Conservation (phyloP, 192 early-diverging fungal genomes). For the Coemansia sp. region DNA sequence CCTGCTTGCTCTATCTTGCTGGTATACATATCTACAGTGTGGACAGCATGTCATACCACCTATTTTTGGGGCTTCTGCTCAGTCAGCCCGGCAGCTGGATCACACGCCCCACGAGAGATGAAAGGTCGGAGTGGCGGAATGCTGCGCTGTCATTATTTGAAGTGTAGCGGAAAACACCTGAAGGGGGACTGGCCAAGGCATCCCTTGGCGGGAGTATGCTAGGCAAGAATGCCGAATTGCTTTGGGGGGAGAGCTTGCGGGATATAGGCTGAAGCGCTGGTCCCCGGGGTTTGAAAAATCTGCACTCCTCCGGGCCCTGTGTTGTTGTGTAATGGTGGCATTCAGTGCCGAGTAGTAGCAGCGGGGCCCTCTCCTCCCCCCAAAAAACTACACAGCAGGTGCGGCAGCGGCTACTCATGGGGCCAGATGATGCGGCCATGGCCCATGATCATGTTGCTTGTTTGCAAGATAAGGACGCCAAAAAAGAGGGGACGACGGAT, state of each 20-base stretch:
- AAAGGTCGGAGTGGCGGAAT: constrained; percentile 3
- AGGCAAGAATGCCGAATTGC: not conserved
- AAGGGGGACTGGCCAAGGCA: not conserved
- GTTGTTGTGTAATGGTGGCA: not conserved
- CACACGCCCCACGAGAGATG: not conserved
- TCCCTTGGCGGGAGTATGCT: not conserved
- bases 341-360: not conserved
- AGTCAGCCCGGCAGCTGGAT: not conserved
- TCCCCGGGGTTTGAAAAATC: not conserved
- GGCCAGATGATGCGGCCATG: constrained; percentile 6
- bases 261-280: not conserved
- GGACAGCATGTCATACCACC: not conserved
- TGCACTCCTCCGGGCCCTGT: not conserved
- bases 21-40: not conserved
- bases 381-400: not conserved
- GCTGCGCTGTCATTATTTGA: not conserved
- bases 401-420: constrained; percentile 3
- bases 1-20: not conserved
- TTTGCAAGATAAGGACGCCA: not conserved
- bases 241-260: not conserved
- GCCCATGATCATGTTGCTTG: constrained; percentile 6
- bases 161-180: not conserved
- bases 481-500: not conserved
- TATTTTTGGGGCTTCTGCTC: not conserved
- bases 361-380: not conserved